A percentile compares a stretch with the other conserved stretches of the same genome.
Evolutionary conservation across 352 stramenopile species (phyloP).

Genomic region (Globisporangium cylindrosporum): DNA sequence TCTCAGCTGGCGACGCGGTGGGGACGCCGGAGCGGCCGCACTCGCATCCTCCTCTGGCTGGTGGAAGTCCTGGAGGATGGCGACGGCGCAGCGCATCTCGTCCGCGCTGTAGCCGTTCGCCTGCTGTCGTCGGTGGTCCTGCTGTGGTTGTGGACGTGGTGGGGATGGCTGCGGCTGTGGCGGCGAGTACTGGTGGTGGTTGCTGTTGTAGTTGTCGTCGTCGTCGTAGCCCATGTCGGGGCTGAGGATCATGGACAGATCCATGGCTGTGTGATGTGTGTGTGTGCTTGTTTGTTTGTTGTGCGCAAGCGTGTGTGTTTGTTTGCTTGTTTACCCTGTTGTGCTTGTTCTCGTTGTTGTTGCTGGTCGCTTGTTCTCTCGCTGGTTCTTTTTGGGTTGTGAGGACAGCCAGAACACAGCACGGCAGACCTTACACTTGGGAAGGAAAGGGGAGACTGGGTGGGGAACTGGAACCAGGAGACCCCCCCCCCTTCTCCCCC

Average conservation of each 20-base stretch:
- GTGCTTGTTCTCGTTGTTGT: conserved; percentile 1
- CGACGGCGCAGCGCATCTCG: conserved; percentile 59
- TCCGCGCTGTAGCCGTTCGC: conserved; percentile 36
- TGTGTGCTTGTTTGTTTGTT: conserved; percentile 10
- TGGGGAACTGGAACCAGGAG: conserved; percentile 32
- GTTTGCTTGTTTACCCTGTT: conserved; percentile 1
- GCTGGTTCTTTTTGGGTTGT: conserved; percentile 16
- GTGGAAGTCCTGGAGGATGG: conserved; percentile 67
- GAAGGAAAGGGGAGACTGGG: background rate
- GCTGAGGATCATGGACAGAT: conserved; percentile 55
- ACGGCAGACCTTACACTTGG: conserved; percentile 5
- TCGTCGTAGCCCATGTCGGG: conserved; percentile 34
- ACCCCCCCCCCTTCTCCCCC: background rate
- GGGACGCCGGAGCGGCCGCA: conserved; percentile 4
- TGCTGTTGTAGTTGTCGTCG: background rate
- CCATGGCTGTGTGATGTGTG: conserved; percentile 28
- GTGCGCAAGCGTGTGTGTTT: conserved; percentile 7
- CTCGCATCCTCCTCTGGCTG: conserved; percentile 13
- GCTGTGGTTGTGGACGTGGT: background rate
- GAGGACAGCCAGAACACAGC: conserved; percentile 8
- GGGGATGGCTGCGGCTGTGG: background rate
- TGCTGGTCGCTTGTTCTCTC: conserved; percentile 11
- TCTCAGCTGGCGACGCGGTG: background rate
- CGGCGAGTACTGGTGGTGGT: conserved; percentile 8
- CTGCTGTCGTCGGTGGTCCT: conserved; percentile 2